Base-by-base conservation (phyloP, 495 filamentous ascomycete genomes). In the Penicillium tannophilum region DNA sequence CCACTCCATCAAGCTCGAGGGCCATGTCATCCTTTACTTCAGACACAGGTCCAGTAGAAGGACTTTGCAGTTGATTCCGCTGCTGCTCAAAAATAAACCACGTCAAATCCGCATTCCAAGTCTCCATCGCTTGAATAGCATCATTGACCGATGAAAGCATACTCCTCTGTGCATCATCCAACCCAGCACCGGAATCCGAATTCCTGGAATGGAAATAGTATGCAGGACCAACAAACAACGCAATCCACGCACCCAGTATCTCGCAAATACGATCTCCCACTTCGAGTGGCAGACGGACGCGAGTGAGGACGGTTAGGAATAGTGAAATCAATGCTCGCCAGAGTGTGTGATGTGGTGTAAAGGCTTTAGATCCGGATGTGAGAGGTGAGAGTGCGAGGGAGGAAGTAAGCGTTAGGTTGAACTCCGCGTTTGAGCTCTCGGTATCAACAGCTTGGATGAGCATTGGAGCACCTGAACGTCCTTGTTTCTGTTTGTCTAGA, bases 81-180 rank as follows among this genome's bases (percentile, higher is more conserved):
- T 74, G 60, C 31, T 63, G 55, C 52, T 63, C 61, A 39, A 80
- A 79, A 4, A 79, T 56, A 55, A 78, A 76, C 77, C 77, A 80
- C 0, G 77, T 75, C 19, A 80, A 55, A 66, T 80, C 77, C n/a
- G 62, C 53, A 54, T 79, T 80, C 75, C 76, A 79, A 3, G 72
- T 69, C 58, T 75, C 70, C 77, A 80, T 79, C 0, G 76, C 73
- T 14, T 58, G 60, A 36, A 80, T 72, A 1, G 72, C 72, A 8
- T 63, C 52, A 39, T 77, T 63, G 35, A 71, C 63, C 7, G 70
- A 61, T 11, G 65, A 61, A 19, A 65, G 54, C 41, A 73, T 63
- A 41, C 23, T 55, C 35, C 26, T 43, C 6, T 52, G 44, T 6
- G 59, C 28, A 31, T 56, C 47, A 24, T 61, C 49, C 16, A 51